Conservation (phyloP, 1,284 basidiomycete species). For the Pholiota adiposa region DNA sequence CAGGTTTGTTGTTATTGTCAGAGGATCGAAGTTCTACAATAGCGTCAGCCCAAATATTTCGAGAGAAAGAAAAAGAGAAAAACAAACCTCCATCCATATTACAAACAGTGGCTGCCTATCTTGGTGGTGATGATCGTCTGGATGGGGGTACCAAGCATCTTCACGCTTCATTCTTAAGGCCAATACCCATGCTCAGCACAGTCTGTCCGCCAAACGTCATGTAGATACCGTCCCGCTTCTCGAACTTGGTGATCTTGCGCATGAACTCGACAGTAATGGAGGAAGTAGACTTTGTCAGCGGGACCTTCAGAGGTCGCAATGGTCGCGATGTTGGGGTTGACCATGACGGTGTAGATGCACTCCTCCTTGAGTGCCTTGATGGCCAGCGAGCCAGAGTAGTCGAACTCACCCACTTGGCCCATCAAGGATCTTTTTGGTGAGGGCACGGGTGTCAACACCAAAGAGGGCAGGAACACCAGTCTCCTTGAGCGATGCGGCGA, state of each 20-base stretch:
- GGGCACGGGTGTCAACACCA: conserved; percentile 95
- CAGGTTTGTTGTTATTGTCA: too few relatives aligned
- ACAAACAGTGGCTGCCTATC: conserved; percentile 98
- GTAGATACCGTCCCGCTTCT: conserved; percentile 98
- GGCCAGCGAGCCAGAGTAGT: conserved; percentile 98
- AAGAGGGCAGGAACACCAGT: conserved; percentile 95
- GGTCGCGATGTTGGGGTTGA: conserved; percentile 99
- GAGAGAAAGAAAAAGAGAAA: background rate
- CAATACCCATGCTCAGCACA: conserved; percentile 95
- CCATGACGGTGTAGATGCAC: conserved; percentile 97
- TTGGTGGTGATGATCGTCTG: conserved; percentile 96
- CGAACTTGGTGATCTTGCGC: conserved; percentile 96
- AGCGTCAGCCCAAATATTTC: conserved; percentile 3
- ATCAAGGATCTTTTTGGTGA: conserved; percentile 97
- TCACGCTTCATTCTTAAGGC: conserved; percentile 96
- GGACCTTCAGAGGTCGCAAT: conserved; percentile 98
- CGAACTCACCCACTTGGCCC: conserved; percentile 98
- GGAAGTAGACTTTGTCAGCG: conserved; percentile 99
- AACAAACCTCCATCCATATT: conserved; percentile 91
- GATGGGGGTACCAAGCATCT: conserved; percentile 96
- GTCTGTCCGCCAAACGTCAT: conserved; percentile 99
- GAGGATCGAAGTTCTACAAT: conserved; percentile 97
- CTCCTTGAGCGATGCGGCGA: conserved; percentile 95
- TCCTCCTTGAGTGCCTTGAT: conserved; percentile 99
- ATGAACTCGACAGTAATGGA: conserved; percentile 99